Base-by-base conservation (phyloP, 2,329 filamentous ascomycete species). In the Myriosclerotinia duriaeana region DNA sequence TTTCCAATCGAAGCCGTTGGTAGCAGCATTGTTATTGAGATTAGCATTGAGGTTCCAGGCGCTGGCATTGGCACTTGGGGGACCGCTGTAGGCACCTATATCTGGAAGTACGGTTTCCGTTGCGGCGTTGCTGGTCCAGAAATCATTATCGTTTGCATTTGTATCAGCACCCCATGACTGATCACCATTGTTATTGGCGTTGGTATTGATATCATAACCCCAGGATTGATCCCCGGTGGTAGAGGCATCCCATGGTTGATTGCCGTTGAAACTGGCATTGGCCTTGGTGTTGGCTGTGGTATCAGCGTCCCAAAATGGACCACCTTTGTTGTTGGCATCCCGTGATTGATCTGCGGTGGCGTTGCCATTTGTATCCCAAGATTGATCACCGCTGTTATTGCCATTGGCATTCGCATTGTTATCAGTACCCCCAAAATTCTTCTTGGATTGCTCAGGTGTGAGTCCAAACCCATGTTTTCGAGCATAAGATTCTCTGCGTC, bases 381-480 rank as follows among this genome's bases (percentile, higher is more conserved):
- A 60, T 48, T 60, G 42, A 36, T n/a, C 17, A 2, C 22, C 42
- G 17, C 48, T 48, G 30, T 30, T 60, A 17, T 48, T 48, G 20
- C 17, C 36, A 48, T 48, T 48, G 30, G 30, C 48, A 17, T 48
- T 48, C 7, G 26, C 36, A 48, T 48, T 48, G 20, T 17, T 22
- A 17, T 22, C 38, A 11, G 34, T 20, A 17, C 30, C 20, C 58
- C 58, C 38, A 52, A 30, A 38, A 26, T 50, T 61, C 4, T 50
- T n/a, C 34, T 44, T 50, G 50, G 44, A 50, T 61, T 22, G 20
- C 14, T 61, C 44, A 50, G 44, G 58, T 50, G 58, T 61, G 50
- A 44, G 12, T 5, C 15, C 46, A 50, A 50, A 61, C n/a, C 40
- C 12, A 38, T 14, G 44, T 4, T 17, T 50, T 15, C 50, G n/a